Evolutionary conservation across 2,329 filamentous ascomycete species (phyloP), one percentile per base, ranked within the genome.

Genomic region (Colletotrichum cordylinicola): DNA sequence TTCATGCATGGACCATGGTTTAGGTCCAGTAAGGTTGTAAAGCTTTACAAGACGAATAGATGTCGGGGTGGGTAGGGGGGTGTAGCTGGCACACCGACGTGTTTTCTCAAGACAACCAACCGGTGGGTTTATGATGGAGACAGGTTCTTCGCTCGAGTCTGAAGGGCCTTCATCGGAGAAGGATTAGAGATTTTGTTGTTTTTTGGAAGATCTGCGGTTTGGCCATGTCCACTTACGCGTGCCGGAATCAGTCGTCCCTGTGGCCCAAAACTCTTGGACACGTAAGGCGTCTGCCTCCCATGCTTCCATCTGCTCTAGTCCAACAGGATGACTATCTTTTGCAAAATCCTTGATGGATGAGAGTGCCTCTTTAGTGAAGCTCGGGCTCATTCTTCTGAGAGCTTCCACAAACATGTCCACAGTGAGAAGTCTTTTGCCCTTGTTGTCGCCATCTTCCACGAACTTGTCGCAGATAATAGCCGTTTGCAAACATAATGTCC

Each of bases 121-220:
- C 4, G 39, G 39, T n/a, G 39, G 39, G 18, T 43, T 43, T 43
- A 43, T 43, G 4, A 43, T 43, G 18, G 18, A 43, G 39, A 43
- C 1, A 43, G 39, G 39, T 43, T 18, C 0, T 43, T 0, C 39
- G 39, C 39, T n/a, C 10, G 18, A n/a, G 39, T 43, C 39, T 16
- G 8, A n/a, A 1, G 4, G 0, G 18, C 16, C 39, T 43, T 43
- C 0, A 18, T 43, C 39, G 39, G 10, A 43, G 39, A 2, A 2
- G 39, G 39, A 2, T 0, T 0, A n/a, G 39, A 43, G 4, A 0
- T 8, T 2, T n/a, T n/a, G 8, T 43, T 18, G 18, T n/a, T 43
- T 0, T 6, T n/a, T 43, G 39, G 8, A 43, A 6, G n/a, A 0
- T n/a, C 39, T 43, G 4, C 39, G 4, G 4, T 2, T 0, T 43